phyloP scores from a whole-genome alignment of 2,329 filamentous ascomycete species.

The Pseudocercospora cruenta region DNA sequence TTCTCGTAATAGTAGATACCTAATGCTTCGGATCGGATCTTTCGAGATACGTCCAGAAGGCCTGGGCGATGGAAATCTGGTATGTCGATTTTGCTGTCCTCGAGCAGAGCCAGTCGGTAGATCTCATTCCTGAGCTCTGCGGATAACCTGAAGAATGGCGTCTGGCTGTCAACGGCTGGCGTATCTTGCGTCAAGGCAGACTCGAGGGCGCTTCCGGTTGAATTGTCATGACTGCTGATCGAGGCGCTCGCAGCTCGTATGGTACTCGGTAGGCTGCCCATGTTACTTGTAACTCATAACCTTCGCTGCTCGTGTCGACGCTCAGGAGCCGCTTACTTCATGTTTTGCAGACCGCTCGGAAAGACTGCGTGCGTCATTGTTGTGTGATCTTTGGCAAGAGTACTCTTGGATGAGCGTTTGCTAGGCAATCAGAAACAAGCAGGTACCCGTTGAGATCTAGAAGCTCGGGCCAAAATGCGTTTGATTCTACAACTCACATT shows the following conservation, averaged over 20 bases:
- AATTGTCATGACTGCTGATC: too few relatives aligned
- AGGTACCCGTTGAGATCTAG: neutral
- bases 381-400: too few relatives aligned
- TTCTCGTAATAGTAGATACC: conserved; percentile 20
- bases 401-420: neutral
- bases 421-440: neutral
- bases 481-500: neutral
- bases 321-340: too few relatives aligned
- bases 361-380: too few relatives aligned
- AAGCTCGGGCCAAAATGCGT: neutral
- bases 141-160: neutral
- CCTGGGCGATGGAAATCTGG: neutral
- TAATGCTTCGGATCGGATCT: conserved; percentile 10
- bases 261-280: too few relatives aligned
- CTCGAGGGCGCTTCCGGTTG: too few relatives aligned
- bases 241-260: too few relatives aligned
- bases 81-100: neutral
- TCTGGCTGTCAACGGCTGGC: too few relatives aligned
- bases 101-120: conserved; percentile 16
- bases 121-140: conserved; percentile 26
- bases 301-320: too few relatives aligned
- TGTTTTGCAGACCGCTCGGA: too few relatives aligned
- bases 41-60: neutral
- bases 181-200: neutral
- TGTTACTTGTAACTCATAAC: too few relatives aligned